phyloP scores from a whole-genome alignment of 2,329 filamentous ascomycete genomes.

The Penicillium concentricum region DNA sequence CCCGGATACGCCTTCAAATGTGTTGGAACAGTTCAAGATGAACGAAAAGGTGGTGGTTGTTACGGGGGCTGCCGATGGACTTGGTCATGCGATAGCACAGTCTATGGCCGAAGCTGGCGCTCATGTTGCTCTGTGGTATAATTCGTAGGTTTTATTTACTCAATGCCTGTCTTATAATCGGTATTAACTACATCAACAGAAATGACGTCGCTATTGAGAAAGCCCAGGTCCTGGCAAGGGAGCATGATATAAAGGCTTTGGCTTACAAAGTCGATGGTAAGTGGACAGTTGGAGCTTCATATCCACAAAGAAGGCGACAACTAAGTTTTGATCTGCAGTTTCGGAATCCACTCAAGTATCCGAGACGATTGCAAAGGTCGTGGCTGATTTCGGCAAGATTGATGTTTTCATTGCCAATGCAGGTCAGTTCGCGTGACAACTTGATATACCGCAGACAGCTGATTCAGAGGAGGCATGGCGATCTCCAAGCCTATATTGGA shows the following conservation, averaged over 20 bases:
- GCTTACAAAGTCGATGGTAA: conserved; percentile 47
- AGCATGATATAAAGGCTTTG: conserved; percentile 38
- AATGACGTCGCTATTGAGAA: conserved; percentile 39
- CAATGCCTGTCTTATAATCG: background rate
- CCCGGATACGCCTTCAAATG: conserved; percentile 44
- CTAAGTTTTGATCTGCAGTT: conserved; percentile 29
- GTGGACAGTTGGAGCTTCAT: background rate
- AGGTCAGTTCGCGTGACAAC: conserved; percentile 22
- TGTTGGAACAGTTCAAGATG: conserved; percentile 47
- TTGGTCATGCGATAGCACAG: conserved; percentile 47
- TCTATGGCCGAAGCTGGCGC: conserved; percentile 49
- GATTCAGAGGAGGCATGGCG: conserved; percentile 42
- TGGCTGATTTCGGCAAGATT: conserved; percentile 44
- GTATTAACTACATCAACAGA: conserved; percentile 14
- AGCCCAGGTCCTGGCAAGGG: conserved; percentile 33
- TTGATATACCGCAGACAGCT: background rate
- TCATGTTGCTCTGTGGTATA: conserved; percentile 45
- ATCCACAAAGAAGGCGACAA: background rate
- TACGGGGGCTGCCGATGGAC: conserved; percentile 49
- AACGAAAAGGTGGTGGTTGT: conserved; percentile 43
- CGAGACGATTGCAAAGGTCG: conserved; percentile 34
- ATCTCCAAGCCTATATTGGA: conserved; percentile 58
- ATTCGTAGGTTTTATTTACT: conserved; percentile 27
- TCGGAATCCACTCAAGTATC: conserved; percentile 42
- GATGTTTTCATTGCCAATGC: conserved; percentile 49